Percentiles rank a stretch among this genome's conserved stretches.
These are phyloP conservation scores for Salvia miltiorrhiza DNA, from an alignment of 257 asterid species.

Conservation along the genomic window DNA sequence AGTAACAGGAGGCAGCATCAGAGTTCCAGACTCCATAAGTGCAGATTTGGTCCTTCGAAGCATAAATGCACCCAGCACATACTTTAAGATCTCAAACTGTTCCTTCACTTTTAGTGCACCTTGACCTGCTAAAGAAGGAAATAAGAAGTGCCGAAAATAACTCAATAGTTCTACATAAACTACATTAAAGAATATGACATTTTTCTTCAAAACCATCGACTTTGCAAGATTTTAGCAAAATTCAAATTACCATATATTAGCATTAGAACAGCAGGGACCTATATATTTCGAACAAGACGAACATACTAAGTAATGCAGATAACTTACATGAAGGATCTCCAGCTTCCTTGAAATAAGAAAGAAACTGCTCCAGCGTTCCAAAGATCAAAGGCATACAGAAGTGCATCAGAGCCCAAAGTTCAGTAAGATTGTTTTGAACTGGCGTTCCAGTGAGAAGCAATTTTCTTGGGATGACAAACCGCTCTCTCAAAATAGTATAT, in stretches of 20 bases:
- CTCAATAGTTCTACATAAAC: neutral
- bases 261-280: neutral
- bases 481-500: constrained; percentile 58
- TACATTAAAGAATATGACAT: constrained; percentile 2
- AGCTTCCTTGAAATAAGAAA: constrained; percentile 78
- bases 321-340: constrained; percentile 69
- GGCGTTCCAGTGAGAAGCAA: constrained; percentile 98
- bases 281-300: neutral
- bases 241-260: neutral
- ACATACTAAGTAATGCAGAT: constrained; percentile 11
- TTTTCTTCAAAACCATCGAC: constrained; percentile 2
- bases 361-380: constrained; percentile 77
- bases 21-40: constrained; percentile 75
- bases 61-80: constrained; percentile 84
- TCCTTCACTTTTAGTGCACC: constrained; percentile 52
- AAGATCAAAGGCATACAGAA: constrained; percentile 80
- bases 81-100: constrained; percentile 60
- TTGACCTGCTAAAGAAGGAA: constrained; percentile 43
- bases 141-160: constrained; percentile 12
- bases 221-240: neutral
- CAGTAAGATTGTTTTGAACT: constrained; percentile 84
- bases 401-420: constrained; percentile 93
- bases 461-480: constrained; percentile 76
- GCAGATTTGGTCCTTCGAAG: constrained; percentile 89
- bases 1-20: constrained; percentile 78